Base-by-base conservation (phyloP, 192 early-diverging fungal genomes). In the Bifiguratus adelaidae region DNA sequence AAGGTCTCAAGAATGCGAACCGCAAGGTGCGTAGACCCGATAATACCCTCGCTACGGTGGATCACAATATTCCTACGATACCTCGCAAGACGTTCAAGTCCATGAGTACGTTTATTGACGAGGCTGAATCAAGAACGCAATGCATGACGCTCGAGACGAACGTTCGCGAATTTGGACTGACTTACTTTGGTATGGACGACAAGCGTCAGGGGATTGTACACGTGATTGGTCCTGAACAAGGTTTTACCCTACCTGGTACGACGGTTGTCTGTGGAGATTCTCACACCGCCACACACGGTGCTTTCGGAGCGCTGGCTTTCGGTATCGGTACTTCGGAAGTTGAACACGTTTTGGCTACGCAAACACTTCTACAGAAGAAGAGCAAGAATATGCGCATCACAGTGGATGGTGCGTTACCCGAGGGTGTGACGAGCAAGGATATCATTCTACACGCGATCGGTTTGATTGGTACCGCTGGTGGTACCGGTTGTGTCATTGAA, bases 301-400 rank as follows among this genome's bases (percentile, higher is more conserved):
- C 81, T 20, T 83, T 83, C 53, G 81, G 81, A 40, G 78, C 81
- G 22, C 58, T 83, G 7, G 81, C 81, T 0, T 83, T 83, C 47
- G 81, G 81, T 44, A 83, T 83, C 49, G 81, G 81, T 47, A 83
- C 81, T n/a, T 78, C 74, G 16, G 81, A 83, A 47, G 81, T 83
- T 24, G 81, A 83, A 43, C 81, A 83, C 51, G 81, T 83, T 30
- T 57, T 83, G 29, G 81, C 81, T 27, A 83, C 81, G 0, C 81
- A 83, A 44, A 83, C 81, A 9, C 49, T 83, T 37, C 52, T 79
- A 27, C 76, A 78, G 41, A 77, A 79, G 41, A 81, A 81, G 67
- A 67, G 67, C 20, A 80, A 79, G 56, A 83, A 83, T 69, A 78
- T 83, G 74, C 64, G 71, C 11, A 66, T 83, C 34, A 49, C 44